These are phyloP conservation scores for Fusarium abutilonis DNA, from an alignment of 2,329 filamentous ascomycete genomes.

Conservation along the genomic window DNA sequence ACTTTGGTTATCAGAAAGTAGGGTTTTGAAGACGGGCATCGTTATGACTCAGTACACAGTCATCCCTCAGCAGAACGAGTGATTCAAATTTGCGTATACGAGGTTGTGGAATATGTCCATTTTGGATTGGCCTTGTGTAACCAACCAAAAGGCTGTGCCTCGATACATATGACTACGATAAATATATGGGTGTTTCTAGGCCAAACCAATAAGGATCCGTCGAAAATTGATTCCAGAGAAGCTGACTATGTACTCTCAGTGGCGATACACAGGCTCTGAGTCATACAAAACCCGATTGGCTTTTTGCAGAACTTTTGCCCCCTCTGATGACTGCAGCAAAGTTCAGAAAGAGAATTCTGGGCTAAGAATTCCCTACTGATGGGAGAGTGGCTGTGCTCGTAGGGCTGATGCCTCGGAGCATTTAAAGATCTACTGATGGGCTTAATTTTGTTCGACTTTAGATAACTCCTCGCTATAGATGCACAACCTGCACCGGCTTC, in stretches of 20 bases:
- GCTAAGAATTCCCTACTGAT: background rate
- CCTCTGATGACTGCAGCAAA: background rate
- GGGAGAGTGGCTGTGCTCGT: background rate
- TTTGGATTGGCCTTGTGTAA: background rate
- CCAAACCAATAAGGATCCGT: background rate
- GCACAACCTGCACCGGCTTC: background rate
- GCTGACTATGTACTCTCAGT: background rate
- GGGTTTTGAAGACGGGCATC: constrained; percentile 34
- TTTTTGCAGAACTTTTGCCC: too few species aligned
- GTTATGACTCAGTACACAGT: constrained; percentile 37
- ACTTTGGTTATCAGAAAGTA: constrained; percentile 21
- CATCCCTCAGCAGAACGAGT: background rate
- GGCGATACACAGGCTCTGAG: constrained; percentile 12
- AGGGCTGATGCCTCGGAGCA: constrained; percentile 12
- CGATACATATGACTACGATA: background rate
- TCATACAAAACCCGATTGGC: constrained; percentile 15
- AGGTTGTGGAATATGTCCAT: background rate
- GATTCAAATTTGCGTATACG: background rate
- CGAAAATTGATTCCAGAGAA: background rate
- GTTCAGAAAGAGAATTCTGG: background rate
- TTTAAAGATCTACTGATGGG: constrained; percentile 6
- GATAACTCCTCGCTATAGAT: background rate
- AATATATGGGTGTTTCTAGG: background rate
- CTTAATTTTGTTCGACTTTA: background rate
- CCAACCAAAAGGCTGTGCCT: too few species aligned